Base-by-base conservation (phyloP, 805 yeast genomes). In the Cephaloascus fragrans region DNA sequence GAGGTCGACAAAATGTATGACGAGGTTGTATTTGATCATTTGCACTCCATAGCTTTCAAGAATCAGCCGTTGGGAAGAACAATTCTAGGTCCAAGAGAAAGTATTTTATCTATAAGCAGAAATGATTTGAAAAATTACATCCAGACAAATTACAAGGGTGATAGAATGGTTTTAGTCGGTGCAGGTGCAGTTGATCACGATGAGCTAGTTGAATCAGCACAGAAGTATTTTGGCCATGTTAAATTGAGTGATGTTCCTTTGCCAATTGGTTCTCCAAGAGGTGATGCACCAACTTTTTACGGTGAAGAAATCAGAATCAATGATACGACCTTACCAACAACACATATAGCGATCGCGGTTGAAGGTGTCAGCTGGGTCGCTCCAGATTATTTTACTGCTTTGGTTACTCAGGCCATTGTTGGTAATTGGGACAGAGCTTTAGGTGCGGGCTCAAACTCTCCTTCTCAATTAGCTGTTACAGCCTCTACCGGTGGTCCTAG, bases 291-390 rank as follows among this genome's bases (percentile, higher is more conserved):
- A 4, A 68, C 73, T 15, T 93, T 93, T 57, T 65, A 77, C 45
- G 90, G 95, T 34, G 90, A 88, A 41, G 97, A 93, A 60, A 77
- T 83, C 42, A 80, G 88, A 51, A 73, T 88, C 41, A 80, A 81
- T 49, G 96, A 93, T 50, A 77, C 77, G 45, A 67, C 93, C 1
- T 63, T 93, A 52, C 96, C 96, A 26, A 79, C 78, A 5, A 88
- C 97, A 1, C 94, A 93, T 61, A 76, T 89, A 40, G 98, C 96
- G 3, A 64, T 93, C 39, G 93, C 96, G 10, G 81, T 93, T n/a
- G 97, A 93, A 67, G 97, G 99, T 50, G 96, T 89, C 18, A 82
- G 96, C 31, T 93, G 99, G 99, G 82, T 84, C 29, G 86, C 93
- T 2, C 87, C 94, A 9, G 97, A 93, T 58, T 93, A 89, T 64